Percentiles rank a stretch among this genome's conserved stretches.
Evolutionary conservation across 352 stramenopile genomes (phyloP).

Genomic region (Plasmopara viticola): DNA sequence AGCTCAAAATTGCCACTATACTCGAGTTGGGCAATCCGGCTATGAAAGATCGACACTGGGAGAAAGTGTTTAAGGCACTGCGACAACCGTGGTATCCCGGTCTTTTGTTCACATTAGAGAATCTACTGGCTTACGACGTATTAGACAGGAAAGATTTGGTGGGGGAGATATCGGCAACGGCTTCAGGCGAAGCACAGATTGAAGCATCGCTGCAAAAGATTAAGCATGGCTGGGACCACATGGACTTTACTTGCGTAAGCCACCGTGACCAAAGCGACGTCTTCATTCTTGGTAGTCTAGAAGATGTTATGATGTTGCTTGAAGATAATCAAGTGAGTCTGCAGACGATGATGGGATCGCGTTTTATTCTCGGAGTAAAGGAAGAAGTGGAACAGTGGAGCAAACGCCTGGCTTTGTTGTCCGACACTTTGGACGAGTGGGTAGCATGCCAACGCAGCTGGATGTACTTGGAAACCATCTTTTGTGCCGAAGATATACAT

Average conservation of each 20-base stretch:
- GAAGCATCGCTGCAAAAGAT: constrained; percentile 87
- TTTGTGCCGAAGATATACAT: constrained; percentile 85
- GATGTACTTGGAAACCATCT: constrained; percentile 89
- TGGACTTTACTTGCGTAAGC: constrained; percentile 76
- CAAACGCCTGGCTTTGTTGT: constrained; percentile 80
- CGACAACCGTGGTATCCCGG: constrained; percentile 85
- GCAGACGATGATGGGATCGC: constrained; percentile 90
- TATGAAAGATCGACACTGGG: constrained; percentile 94
- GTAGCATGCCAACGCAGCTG: constrained; percentile 78
- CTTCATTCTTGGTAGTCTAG: constrained; percentile 87
- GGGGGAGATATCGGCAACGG: constrained; percentile 75
- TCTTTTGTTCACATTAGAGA: constrained; percentile 85
- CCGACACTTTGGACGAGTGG: constrained; percentile 81
- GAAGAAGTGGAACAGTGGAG: constrained; percentile 88
- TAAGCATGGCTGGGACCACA: constrained; percentile 83
- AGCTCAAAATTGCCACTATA: constrained; percentile 87
- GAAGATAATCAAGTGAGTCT: constrained; percentile 91
- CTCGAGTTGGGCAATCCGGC: constrained; percentile 87
- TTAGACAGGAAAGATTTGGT: constrained; percentile 87
- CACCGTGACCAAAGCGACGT: constrained; percentile 84
- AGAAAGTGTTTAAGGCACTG: constrained; percentile 90
- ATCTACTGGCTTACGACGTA: constrained; percentile 83
- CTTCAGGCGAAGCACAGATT: constrained; percentile 87
- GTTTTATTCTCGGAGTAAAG: constrained; percentile 89
- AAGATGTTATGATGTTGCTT: constrained; percentile 85